Evolutionary conservation across 192 early-diverging fungal genomes (phyloP), one percentile per base, ranked within the genome.

Genomic region (Coemansia reversa): DNA sequence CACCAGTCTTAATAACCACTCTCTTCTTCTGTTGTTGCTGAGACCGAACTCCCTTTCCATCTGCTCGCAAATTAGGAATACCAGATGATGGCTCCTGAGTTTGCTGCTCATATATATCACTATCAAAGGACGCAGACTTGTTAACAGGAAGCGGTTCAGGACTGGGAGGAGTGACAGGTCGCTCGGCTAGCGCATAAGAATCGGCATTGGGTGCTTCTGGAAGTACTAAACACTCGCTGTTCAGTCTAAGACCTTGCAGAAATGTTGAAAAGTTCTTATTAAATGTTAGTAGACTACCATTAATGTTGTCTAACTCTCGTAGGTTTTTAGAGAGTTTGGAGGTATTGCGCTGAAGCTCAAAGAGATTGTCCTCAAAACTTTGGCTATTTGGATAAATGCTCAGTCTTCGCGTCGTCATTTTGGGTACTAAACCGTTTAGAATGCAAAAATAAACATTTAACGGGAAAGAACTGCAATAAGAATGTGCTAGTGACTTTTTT

Each of bases 301-400:
- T 80, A 49, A 80, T 79, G 57, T 52, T 66, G 59, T 73, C 67
- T 25, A 79, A 64, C 51, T 79, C 67, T 22, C 56, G 62, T 51
- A 79, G 60, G 54, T 79, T 79, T 45, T 66, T 66, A 25, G 70
- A 24, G 22, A 79, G 58, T 24, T 53, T 35, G 3, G 70, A 66
- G 57, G 75, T 64, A 51, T 75, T 75, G 32, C 78, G 69, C 62
- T 75, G 78, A 28, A 80, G 52, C 54, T 80, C 72, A 59, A 66
- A 75, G 60, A 80, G 29, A 19, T 64, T 69, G 59, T 74, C 78
- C 12, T 80, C 73, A 45, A 75, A 75, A 53, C 65, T 80, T 49
- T 80, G 72, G 61, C 59, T 67, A 58, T 75, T 80, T 14, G 72
- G 73, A 45, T 80, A 80, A 28, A 80, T 80, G 60, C 73, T 80